A percentile compares a stretch with the other conserved stretches of the same genome.
Conservation (phyloP, 768 basidiomycete genomes). For the Pleurotus cornucopiae region DNA sequence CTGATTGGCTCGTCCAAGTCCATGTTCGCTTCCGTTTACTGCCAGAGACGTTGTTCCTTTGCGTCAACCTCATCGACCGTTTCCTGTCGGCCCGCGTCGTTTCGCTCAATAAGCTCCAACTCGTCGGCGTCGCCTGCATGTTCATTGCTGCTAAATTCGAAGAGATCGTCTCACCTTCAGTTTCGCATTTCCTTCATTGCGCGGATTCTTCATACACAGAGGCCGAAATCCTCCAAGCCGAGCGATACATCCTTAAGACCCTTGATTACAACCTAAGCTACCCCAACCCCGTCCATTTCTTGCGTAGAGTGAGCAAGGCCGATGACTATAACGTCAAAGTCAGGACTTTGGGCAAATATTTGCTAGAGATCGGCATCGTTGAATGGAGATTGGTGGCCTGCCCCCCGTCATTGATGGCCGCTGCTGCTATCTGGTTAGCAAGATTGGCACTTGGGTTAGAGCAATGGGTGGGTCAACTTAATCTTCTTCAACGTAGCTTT, state of each 20-base stretch:
- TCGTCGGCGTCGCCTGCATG: constrained; percentile 92
- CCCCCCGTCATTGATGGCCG: constrained; percentile 84
- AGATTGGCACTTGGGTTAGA: constrained; percentile 75
- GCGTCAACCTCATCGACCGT: constrained; percentile 88
- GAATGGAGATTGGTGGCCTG: constrained; percentile 83
- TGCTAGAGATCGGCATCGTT: constrained; percentile 86
- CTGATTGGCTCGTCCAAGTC: constrained; percentile 96
- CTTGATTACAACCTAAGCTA: constrained; percentile 91
- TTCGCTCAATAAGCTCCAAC: constrained; percentile 89
- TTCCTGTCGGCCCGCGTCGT: constrained; percentile 76
- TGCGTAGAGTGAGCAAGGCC: constrained; percentile 91
- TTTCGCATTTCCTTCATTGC: constrained; percentile 82
- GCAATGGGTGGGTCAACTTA: constrained; percentile 70
- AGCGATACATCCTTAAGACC: constrained; percentile 90
- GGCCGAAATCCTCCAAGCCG: constrained; percentile 59
- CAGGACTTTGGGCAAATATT: constrained; percentile 89
- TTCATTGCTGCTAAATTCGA: constrained; percentile 96
- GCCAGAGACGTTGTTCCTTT: constrained; percentile 93
- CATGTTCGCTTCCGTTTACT: constrained; percentile 89
- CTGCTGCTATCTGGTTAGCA: constrained; percentile 87
- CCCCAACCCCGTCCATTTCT: constrained; percentile 92
- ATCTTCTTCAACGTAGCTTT: not conserved
- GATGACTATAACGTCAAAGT: constrained; percentile 94
- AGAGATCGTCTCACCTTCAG: constrained; percentile 89
- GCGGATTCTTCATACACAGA: constrained; percentile 89